A percentile compares a stretch with the other conserved stretches of the same genome.
phyloP scores from a whole-genome alignment of 83 land plant genomes.

The Diphasiastrum complanatum region DNA sequence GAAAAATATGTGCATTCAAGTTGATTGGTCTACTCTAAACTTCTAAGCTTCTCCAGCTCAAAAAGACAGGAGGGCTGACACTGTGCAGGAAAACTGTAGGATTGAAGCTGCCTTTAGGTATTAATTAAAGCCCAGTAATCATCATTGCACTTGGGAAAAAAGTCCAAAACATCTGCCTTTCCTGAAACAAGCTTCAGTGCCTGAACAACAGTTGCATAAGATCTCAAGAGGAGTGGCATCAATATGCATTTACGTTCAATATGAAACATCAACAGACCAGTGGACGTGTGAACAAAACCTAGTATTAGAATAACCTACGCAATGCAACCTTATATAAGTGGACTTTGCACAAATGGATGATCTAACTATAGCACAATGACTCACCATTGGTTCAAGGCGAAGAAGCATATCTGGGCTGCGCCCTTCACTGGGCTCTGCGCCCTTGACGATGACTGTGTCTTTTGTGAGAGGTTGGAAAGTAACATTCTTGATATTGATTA shows the following conservation, averaged over 20 bases:
- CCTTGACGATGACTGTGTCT: conserved; percentile 48
- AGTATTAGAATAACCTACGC: neutral
- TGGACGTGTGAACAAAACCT: neutral
- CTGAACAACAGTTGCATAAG: no score
- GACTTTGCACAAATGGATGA: neutral
- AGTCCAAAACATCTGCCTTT: no score
- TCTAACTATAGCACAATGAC: neutral
- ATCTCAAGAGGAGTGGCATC: neutral
- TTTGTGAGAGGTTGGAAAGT: conserved; percentile 42
- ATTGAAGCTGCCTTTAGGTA: no score
- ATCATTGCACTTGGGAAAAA: no score
- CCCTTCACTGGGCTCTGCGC: conserved; percentile 46
- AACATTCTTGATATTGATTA: conserved; percentile 63
- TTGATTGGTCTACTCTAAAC: no score
- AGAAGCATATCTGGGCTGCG: conserved; percentile 56
- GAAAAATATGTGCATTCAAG: no score
- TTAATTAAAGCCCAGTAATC: no score
- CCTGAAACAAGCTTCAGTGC: no score
- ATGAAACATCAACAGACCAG: neutral
- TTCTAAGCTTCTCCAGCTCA: no score
- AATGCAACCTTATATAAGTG: neutral
- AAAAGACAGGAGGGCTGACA: no score
- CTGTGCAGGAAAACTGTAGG: no score
- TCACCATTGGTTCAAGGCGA: conserved; percentile 70
- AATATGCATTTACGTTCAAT: neutral